Conservation (phyloP, 768 basidiomycete genomes). For the Pholiota molesta region DNA sequence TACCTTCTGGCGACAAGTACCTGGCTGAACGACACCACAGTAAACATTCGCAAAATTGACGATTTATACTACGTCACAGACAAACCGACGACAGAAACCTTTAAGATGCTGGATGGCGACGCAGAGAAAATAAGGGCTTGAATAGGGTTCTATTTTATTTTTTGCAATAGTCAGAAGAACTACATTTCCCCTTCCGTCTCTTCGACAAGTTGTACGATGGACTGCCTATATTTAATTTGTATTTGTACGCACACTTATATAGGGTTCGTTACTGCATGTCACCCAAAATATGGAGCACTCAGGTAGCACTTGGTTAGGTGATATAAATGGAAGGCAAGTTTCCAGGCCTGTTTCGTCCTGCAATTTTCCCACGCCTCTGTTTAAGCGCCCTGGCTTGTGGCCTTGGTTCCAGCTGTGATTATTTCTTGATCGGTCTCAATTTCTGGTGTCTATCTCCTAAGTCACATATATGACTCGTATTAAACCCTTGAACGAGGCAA, state of each 20-base stretch:
- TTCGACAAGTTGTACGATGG: not conserved
- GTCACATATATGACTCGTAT: no score
- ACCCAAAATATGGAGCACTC: not conserved
- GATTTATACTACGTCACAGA: slow-evolving; percentile 19
- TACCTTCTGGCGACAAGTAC: slow-evolving; percentile 33
- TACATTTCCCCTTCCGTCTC: no score
- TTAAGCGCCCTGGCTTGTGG: slow-evolving; percentile 4
- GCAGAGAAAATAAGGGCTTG: not conserved
- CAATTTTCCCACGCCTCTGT: slow-evolving; percentile 1
- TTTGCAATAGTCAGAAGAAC: no score
- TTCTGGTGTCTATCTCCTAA: no score
- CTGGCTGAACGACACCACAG: slow-evolving; percentile 26
- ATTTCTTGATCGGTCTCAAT: no score
- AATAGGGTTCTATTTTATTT: not conserved
- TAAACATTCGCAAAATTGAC: slow-evolving; percentile 20
- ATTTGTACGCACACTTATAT: no score
- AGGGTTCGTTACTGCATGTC: not conserved
- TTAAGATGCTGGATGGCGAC: not conserved
- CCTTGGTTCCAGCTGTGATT: no score
- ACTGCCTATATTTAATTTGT: not conserved
- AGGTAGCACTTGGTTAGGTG: not conserved
- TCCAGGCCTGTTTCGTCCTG: not conserved
- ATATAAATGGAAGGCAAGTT: slow-evolving; percentile 9
- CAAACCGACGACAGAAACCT: not conserved
- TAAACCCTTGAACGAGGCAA: no score